A percentile compares a stretch with the other conserved stretches of the same genome.
phyloP scores from a whole-genome alignment of 2,329 filamentous ascomycete species.

The Trichoderma afroharzianum region DNA sequence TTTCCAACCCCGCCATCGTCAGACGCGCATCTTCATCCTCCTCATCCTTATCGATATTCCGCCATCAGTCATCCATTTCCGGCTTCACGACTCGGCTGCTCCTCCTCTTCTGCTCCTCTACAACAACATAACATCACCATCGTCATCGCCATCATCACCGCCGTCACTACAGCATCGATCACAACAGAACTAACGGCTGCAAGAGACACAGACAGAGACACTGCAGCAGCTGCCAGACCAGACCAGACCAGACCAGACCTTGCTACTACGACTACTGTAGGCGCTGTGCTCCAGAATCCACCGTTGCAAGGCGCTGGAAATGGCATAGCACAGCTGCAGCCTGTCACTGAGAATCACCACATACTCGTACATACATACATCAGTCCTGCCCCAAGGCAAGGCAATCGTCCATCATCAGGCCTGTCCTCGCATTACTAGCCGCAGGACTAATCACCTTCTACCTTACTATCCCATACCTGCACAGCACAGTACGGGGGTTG shows the following conservation, averaged over 20 bases:
- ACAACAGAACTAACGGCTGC: not conserved
- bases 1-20: constrained; percentile 6
- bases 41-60: not conserved
- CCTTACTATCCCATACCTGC: not conserved
- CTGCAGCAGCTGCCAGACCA: constrained; percentile 1
- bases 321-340: constrained; percentile 16
- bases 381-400: constrained; percentile 1
- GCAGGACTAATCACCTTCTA: not conserved
- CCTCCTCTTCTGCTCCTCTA: not conserved
- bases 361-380: not conserved
- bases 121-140: not conserved
- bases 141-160: not conserved
- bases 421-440: constrained; percentile 8
- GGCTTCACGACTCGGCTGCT: not conserved
- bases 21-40: not conserved
- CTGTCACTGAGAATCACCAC: constrained; percentile 17
- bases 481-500: not conserved
- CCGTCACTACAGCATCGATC: not conserved
- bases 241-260: not conserved
- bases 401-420: constrained; percentile 6
- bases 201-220: not conserved
- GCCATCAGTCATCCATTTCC: not conserved
- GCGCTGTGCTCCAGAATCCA: constrained; percentile 4
- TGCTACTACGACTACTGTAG: not conserved
- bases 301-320: constrained; percentile 9